A percentile compares a stretch with the other conserved stretches of the same genome.
Evolutionary conservation across 1,284 basidiomycete genomes (phyloP).

Genomic region (Mycena sp.): DNA sequence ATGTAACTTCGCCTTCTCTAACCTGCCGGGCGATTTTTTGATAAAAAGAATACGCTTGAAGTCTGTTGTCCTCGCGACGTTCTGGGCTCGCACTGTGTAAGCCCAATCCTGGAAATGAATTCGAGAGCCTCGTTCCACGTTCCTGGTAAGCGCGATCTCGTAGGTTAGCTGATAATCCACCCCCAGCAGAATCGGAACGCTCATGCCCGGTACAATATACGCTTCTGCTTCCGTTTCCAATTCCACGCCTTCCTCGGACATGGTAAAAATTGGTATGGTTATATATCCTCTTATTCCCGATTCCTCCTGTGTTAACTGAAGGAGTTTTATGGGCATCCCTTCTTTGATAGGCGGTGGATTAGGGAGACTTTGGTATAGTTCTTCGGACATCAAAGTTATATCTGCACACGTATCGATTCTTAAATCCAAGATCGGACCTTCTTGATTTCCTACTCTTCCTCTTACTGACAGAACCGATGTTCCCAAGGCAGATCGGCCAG

Average conservation of each 20-base stretch:
- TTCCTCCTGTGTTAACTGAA: slow-evolving; percentile 32
- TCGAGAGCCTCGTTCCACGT: neutral
- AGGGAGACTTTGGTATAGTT: slow-evolving; percentile 8
- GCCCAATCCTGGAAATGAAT: slow-evolving; percentile 11
- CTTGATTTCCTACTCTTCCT: slow-evolving; percentile 19
- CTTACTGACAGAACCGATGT: slow-evolving; percentile 24
- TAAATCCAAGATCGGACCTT: slow-evolving; percentile 8
- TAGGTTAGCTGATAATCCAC: slow-evolving; percentile 43
- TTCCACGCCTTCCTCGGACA: slow-evolving; percentile 21
- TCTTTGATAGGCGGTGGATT: neutral
- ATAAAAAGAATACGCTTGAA: neutral
- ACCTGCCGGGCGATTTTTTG: neutral
- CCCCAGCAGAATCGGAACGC: slow-evolving; percentile 40
- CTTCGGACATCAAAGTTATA: slow-evolving; percentile 35
- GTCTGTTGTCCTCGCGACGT: neutral
- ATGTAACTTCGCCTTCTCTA: neutral
- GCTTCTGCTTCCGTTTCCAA: slow-evolving; percentile 39
- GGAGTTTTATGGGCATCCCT: slow-evolving; percentile 32
- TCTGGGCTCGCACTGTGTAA: neutral
- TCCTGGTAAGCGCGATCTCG: slow-evolving; percentile 29
- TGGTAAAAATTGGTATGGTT: slow-evolving; percentile 16
- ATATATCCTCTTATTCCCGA: slow-evolving; percentile 31
- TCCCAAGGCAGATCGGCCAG: slow-evolving; percentile 18
- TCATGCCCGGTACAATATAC: slow-evolving; percentile 44
- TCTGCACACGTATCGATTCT: slow-evolving; percentile 37